Percentiles rank a stretch among this genome's conserved stretches.
phyloP scores from a whole-genome alignment of 1,284 basidiomycete species.

The Athelia psychrophila region DNA sequence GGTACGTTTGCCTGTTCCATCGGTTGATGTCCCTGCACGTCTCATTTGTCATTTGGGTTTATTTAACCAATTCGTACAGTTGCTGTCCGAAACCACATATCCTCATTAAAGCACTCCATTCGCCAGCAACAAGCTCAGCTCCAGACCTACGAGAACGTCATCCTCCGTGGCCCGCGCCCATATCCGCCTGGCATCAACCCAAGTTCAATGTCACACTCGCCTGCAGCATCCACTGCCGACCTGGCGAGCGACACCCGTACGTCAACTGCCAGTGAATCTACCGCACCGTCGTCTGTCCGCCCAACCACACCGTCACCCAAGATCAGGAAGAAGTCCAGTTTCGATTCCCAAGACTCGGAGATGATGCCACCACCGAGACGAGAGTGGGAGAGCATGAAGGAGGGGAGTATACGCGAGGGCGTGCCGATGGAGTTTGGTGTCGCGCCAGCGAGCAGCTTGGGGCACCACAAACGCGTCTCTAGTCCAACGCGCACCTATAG shows the following conservation, averaged over 20 bases:
- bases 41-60: neutral
- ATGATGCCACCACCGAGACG: constrained; percentile 63
- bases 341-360: constrained; percentile 70
- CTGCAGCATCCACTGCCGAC: constrained; percentile 31
- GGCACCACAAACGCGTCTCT: constrained; percentile 45
- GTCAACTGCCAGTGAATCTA: neutral
- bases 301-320: constrained; percentile 40
- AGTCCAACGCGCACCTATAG: constrained; percentile 78
- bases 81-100: constrained; percentile 69
- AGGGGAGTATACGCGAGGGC: constrained; percentile 65
- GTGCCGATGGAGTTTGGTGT: constrained; percentile 56
- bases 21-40: neutral
- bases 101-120: constrained; percentile 72
- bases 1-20: constrained; percentile 47
- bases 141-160: constrained; percentile 58
- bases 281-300: constrained; percentile 23
- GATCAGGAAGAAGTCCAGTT: constrained; percentile 60
- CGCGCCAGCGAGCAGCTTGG: constrained; percentile 26
- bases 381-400: constrained; percentile 38
- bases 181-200: constrained; percentile 42
- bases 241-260: constrained; percentile 21
- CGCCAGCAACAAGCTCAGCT: constrained; percentile 76
- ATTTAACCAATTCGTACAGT: constrained; percentile 35
- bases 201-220: constrained; percentile 13
- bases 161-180: constrained; percentile 62